phyloP scores from a whole-genome alignment of 768 basidiomycete genomes.

The Amanita phalloides region DNA sequence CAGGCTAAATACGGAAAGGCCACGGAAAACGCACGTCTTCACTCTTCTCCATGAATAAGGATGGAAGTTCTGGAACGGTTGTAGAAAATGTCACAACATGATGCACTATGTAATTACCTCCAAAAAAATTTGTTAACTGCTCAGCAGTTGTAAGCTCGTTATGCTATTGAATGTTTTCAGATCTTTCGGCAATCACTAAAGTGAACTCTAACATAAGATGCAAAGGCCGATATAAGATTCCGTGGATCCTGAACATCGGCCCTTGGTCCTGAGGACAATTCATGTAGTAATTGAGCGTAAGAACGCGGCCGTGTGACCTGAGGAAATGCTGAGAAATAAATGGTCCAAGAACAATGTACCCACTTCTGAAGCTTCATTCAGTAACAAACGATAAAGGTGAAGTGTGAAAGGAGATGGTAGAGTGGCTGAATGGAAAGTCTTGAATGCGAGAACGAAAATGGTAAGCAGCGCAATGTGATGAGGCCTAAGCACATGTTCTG shows the following conservation, averaged over 20 bases:
- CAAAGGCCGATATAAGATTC: slow-evolving; percentile 36
- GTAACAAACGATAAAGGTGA: slow-evolving; percentile 53
- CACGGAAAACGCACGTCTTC: slow-evolving; percentile 32
- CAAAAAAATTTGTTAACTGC: slow-evolving; percentile 55
- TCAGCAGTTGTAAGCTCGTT: slow-evolving; percentile 41
- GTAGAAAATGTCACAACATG: background rate
- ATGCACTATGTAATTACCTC: slow-evolving; percentile 20
- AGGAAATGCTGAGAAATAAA: background rate
- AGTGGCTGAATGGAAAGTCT: slow-evolving; percentile 40
- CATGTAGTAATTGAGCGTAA: slow-evolving; percentile 35
- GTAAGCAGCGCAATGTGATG: slow-evolving; percentile 68
- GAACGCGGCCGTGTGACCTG: slow-evolving; percentile 53
- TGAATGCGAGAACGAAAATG: slow-evolving; percentile 52
- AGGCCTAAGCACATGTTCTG: slow-evolving; percentile 59
- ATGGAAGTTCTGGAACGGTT: slow-evolving; percentile 32
- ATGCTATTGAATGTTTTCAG: slow-evolving; percentile 23
- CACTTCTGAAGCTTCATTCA: slow-evolving; percentile 66
- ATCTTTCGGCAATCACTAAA: background rate
- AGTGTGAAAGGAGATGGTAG: slow-evolving; percentile 50
- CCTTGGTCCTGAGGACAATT: slow-evolving; percentile 34
- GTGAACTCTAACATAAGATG: slow-evolving; percentile 17
- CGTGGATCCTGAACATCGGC: slow-evolving; percentile 29
- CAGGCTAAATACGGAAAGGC: background rate
- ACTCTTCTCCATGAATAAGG: slow-evolving; percentile 47
- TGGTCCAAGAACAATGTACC: slow-evolving; percentile 11